Base-by-base conservation (phyloP, 140 eudicot genomes). In the Senecio squalidus region DNA sequence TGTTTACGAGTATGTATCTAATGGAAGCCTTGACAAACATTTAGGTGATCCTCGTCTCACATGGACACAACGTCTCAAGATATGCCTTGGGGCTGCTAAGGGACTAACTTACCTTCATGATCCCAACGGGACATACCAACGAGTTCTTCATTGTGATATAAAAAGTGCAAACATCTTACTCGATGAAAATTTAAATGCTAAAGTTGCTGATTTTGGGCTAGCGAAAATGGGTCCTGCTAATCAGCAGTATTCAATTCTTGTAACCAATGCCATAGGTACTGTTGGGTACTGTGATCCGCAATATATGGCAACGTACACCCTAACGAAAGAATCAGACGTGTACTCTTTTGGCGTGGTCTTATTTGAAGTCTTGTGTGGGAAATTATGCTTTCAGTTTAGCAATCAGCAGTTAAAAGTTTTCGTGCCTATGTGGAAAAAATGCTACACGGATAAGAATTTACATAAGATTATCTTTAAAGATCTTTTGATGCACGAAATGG, bases 261-360 rank as follows among this genome's bases (percentile, higher is more conserved):
- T 45, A 48, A 17, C 69, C 2, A 25, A 29, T 8, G 39, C 40
- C 5, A 34, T 21, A 4, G 68, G 68, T 31, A 48, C 68, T 5
- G n/a, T 1, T 21, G 44, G 44, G 18, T 62, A 48, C 17, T 3
- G 10, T 1, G 68, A 62, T 47, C 68, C 68, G n/a, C 9, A 44
- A 48, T 57, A 33, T 22, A 1, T 58, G 36, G 38, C 23, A 51
- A 38, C 13, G 9, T 28, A 18, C 7, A 0, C 5, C 0, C 66
- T 60, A 25, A 40, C 54, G 3, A 60, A 60, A 60, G 57, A 62
- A 24, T 30, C 66, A 0, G 41, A 60, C 9, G 54, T 60, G 0
- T 60, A 60, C 39, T 60, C 66, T 60, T 60, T 60, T 8, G 61
- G 70, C 2, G 70, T 64, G 49, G 70, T 64, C 2, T 51, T 64